Evolutionary conservation across 768 basidiomycete genomes (phyloP), one percentile per base, ranked within the genome.

Genomic region (Lentinula boryana): DNA sequence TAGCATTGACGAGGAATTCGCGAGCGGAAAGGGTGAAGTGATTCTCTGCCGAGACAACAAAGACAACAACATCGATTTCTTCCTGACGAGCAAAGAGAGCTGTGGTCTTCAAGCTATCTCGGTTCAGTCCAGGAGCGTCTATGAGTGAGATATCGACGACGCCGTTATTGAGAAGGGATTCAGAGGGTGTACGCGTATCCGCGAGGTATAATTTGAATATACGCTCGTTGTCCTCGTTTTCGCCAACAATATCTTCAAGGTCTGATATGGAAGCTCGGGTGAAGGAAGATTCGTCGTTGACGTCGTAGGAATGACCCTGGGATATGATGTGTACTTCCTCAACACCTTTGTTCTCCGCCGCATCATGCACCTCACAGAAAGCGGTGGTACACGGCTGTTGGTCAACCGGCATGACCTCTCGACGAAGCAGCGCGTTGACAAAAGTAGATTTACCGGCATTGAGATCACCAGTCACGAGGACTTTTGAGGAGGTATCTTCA

Each of bases 381-480:
- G 94, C 87, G 32, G 94, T 94, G 0, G 97, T 99, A 72, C 95
- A 93, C 3, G 97, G 97, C 71, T 98, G 97, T 70, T 99, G 95
- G 73, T 99, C 97, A 62, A 95, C 88, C 7, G 97, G 95, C 89
- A 99, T 93, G 48, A 97, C 86, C 68, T 92, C 85, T 5, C 94
- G 83, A 50, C 94, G 81, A 4, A 99, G 84, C 36, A 99, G 79
- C 4, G 96, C 93, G 69, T 99, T 99, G 70, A 99, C 93, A 70
- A 99, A 92, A 0, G 97, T 98, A 18, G 95, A 97, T 75, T 99
- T 99, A 68, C 97, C 97, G 38, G 97, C 91, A 71, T 99, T 99
- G 62, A 99, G 81, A 71, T 99, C 97, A 62, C 97, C 97, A 23
- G 97, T 98, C 61, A 99, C 94, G 64, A 99, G 86, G 54, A 99